Base-by-base conservation (phyloP, 73 alveolate species). In the Stentor roeselii region DNA sequence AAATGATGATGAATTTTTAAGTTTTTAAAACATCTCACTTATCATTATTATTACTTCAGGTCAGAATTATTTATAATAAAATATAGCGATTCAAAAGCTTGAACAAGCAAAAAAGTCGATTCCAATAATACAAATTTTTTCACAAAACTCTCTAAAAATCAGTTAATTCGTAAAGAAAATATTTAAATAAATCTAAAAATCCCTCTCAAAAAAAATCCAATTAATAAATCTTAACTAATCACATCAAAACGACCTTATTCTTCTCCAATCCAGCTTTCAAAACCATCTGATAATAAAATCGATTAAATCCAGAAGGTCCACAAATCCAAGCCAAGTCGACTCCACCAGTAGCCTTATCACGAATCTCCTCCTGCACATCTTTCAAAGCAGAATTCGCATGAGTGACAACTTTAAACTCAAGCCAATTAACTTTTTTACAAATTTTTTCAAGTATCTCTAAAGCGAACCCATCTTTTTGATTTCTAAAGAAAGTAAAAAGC, bases 221-320 rank as follows among this genome's bases (percentile, higher is more conserved):
- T n/a, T n/a, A n/a, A n/a, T n/a, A n/a, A n/a, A n/a, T 50, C 67
- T 50, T 50, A 11, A 11, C 21, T 21, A 11, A 11, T 21, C 21
- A 50, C 67, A 50, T 50, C 67, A 50, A 11, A 11, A 50, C 21
- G 67, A 50, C 21, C 21, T 50, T 50, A 11, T 21, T 50, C 21
- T 50, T 50, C 21, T 50, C 67, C 6, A 50, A 6, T 50, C 67
- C 67, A 21, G 6, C 21, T 21, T 50, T 50, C 67, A 50, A 50
- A 50, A 50, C 30, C 30, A 50, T 11, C 6, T 21, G 30, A 50
- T 50, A 21, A 50, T 50, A 50, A 21, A 11, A 50, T 50, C 67
- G 6, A 50, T 50, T 50, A 50, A 50, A 67, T 2, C 80, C 80
- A 30, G 80, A 67, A 67, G 80, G 80, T 2, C 80, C 80, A 67